A percentile compares a stretch with the other conserved stretches of the same genome.
Evolutionary conservation across 495 filamentous ascomycete species (phyloP).

Genomic region (Corynascus novoguineensis): DNA sequence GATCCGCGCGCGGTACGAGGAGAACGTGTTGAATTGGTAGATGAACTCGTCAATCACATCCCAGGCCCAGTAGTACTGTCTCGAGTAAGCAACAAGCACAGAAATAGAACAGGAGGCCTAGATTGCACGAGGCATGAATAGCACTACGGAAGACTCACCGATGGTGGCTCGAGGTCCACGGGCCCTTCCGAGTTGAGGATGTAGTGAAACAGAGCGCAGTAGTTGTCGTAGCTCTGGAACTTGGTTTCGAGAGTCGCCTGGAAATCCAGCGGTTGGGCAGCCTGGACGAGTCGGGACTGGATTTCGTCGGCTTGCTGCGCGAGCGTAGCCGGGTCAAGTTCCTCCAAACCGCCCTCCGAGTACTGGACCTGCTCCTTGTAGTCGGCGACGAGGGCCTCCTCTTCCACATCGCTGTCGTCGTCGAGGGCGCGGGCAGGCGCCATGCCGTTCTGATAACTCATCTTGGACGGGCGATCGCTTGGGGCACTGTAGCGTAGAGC

Average conservation of each 20-base stretch:
- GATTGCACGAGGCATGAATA: background rate
- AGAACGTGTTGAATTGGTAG: conserved; percentile 99
- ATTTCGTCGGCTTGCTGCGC: conserved; percentile 68
- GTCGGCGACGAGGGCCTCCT: conserved; percentile 89
- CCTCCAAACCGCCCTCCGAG: conserved; percentile 69
- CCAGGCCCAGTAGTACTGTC: conserved; percentile 98
- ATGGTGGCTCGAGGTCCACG: conserved; percentile 91
- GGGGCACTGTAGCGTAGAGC: conserved; percentile 3
- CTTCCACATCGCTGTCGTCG: conserved; percentile 86
- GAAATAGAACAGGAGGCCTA: background rate
- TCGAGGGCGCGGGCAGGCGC: conserved; percentile 52
- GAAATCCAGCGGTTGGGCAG: conserved; percentile 92
- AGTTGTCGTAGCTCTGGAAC: conserved; percentile 97
- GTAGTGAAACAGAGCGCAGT: conserved; percentile 98
- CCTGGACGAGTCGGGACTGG: conserved; percentile 79
- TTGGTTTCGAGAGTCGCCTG: conserved; percentile 90
- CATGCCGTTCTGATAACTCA: conserved; percentile 50
- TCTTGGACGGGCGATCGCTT: conserved; percentile 26
- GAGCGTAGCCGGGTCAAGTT: conserved; percentile 57
- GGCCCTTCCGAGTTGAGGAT: conserved; percentile 98
- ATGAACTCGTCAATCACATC: conserved; percentile 99
- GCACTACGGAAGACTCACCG: conserved; percentile 74
- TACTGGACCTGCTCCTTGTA: conserved; percentile 92
- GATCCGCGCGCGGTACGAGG: conserved; percentile 85
- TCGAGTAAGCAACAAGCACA: conserved; percentile 17